A percentile compares a stretch with the other conserved stretches of the same genome.
phyloP scores from a whole-genome alignment of 306 rosid genomes.

The Cucurbita argyrosperma region DNA sequence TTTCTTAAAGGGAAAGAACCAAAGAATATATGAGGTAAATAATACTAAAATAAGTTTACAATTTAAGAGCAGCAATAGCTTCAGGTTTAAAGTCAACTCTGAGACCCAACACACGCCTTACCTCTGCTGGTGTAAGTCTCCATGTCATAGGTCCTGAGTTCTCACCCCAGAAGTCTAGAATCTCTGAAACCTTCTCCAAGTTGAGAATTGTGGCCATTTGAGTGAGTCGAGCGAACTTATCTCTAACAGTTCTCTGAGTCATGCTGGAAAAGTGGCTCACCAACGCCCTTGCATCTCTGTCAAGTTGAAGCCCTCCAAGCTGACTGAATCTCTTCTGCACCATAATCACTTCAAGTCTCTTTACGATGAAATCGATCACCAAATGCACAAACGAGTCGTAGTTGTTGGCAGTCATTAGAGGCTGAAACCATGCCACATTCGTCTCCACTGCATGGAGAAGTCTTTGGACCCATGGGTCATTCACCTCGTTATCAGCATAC shows the following conservation, averaged over 20 bases:
- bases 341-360: slow-evolving; percentile 93
- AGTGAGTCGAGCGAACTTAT: slow-evolving; percentile 88
- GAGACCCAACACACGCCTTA: slow-evolving; percentile 79
- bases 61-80: slow-evolving; percentile 72
- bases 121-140: slow-evolving; percentile 97
- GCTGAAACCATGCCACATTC: slow-evolving; percentile 76
- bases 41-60: slow-evolving; percentile 15
- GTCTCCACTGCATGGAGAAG: slow-evolving; percentile 87
- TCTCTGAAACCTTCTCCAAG: slow-evolving; percentile 91
- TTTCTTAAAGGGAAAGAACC: slow-evolving; percentile 4
- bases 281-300: slow-evolving; percentile 83
- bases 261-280: slow-evolving; percentile 86
- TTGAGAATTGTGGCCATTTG: slow-evolving; percentile 93
- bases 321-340: slow-evolving; percentile 93
- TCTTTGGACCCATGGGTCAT: slow-evolving; percentile 97
- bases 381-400: slow-evolving; percentile 71
- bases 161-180: slow-evolving; percentile 98
- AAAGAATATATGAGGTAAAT: slow-evolving; percentile 18
- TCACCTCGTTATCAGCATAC: slow-evolving; percentile 88
- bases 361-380: slow-evolving; percentile 71
- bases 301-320: slow-evolving; percentile 97
- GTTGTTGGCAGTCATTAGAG: slow-evolving; percentile 78
- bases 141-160: slow-evolving; percentile 98
- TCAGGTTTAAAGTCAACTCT: slow-evolving; percentile 92
- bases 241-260: slow-evolving; percentile 91